Evolutionary conservation across 345 rosid species (phyloP).

Genomic region (Xanthoceras sorbifolium): DNA sequence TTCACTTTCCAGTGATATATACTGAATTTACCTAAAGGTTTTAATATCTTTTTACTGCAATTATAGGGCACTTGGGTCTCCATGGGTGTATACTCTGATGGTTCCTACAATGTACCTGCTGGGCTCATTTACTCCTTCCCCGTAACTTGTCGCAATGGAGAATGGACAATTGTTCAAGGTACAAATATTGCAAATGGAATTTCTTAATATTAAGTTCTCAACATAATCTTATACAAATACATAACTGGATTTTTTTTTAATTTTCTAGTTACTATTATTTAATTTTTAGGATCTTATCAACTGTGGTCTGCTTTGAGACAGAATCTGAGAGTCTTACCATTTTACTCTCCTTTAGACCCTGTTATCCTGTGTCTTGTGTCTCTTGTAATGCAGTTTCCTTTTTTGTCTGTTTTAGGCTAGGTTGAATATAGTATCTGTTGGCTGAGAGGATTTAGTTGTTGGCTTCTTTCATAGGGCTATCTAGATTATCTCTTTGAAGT

Average conservation of each 20-base stretch:
- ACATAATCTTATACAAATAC: neutral
- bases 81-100: constrained; percentile 99
- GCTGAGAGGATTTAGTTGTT: neutral
- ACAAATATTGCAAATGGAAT: constrained; percentile 14
- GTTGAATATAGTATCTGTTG: neutral
- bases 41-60: constrained; percentile 14
- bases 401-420: neutral
- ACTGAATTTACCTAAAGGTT: constrained; percentile 5
- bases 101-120: constrained; percentile 92
- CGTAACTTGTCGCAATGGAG: constrained; percentile 81
- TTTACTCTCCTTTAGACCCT: no score
- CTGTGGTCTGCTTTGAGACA: neutral
- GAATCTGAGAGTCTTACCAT: neutral
- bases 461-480: neutral
- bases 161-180: constrained; percentile 97
- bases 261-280: neutral
- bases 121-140: constrained; percentile 98
- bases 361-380: neutral
- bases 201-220: neutral
- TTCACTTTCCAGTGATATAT: neutral
- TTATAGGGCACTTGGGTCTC: constrained; percentile 92
- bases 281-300: neutral
- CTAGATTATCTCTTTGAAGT: no score
- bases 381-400: neutral
- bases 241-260: neutral